Base-by-base conservation (phyloP, 768 basidiomycete genomes). In the Mycena galopus region DNA sequence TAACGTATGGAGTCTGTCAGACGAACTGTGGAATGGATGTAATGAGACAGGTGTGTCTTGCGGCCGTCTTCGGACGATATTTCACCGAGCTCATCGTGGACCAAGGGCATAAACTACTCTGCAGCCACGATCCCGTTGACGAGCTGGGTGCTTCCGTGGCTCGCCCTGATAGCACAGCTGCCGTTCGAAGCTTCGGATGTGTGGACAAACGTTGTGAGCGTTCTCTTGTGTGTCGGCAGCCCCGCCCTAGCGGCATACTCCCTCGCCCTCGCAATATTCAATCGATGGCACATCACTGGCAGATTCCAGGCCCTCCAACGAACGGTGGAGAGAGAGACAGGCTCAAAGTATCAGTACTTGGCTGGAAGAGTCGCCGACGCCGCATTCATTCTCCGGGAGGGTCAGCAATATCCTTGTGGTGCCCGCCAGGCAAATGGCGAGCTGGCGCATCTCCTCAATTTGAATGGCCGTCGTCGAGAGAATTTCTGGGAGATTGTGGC, bases 101-200 rank as follows among this genome's bases (percentile, higher is more conserved):
- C 0, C 0, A 57, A 67, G 68, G 60, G 35, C 44, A 23, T 70
- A 37, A 56, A 65, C 17, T 69, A 60, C 32, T 51, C 72, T 16
- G 8, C 23, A 30, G 29, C 70, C 21, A n/a, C 64, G 7, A 53
- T 60, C 30, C 32, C 70, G 17, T 21, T 75, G 25, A 69, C 71
- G 21, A 73, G 53, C 16, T 76, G 73, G 75, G 23, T 74, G 47
- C 64, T 76, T 10, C 75, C 75, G 29, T 76, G 72, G 72, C 51
- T 76, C 16, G 73, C 75, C 9, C 67, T 76, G 27, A 65, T 70
- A 32, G 69, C 75, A 5, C 75, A 76, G 59, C 58, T 76, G 17
- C 75, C 75, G 1, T 76, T 71, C 44, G 67, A 75, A 67, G 71
- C 74, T 16, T 39, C 70, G 35, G 47, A 60, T 37, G 70, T 55